Percentiles rank a stretch among this genome's conserved stretches.
Evolutionary conservation across 2,329 filamentous ascomycete species (phyloP).

Genomic region (Coleophoma crateriformis): DNA sequence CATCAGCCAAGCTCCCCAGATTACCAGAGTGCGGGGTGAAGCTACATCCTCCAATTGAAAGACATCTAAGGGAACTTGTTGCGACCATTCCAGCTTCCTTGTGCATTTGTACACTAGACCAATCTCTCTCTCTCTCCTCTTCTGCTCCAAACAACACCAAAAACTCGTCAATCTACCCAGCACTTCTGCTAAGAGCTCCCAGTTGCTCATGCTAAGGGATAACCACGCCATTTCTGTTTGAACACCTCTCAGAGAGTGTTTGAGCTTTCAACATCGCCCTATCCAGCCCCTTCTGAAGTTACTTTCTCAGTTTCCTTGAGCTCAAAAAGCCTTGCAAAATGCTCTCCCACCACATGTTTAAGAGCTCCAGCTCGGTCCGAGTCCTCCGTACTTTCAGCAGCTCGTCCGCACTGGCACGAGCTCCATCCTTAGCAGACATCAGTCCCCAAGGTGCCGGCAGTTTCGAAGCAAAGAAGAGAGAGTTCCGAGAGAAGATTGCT

Average conservation of each 20-base stretch:
- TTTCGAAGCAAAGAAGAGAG: slow-evolving; percentile 80
- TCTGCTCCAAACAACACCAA: neutral
- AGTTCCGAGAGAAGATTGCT: slow-evolving; percentile 78
- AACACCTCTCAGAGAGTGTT: neutral
- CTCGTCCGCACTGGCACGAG: slow-evolving; percentile 37
- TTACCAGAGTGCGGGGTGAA: neutral
- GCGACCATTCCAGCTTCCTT: neutral
- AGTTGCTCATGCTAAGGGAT: neutral
- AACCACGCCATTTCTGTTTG: neutral
- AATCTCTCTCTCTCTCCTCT: neutral
- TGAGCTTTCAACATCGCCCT: no score
- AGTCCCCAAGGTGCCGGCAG: slow-evolving; percentile 62
- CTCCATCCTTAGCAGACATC: slow-evolving; percentile 85
- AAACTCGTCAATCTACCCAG: no score
- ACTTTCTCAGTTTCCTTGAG: no score
- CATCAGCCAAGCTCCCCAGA: neutral
- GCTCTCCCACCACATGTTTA: slow-evolving; percentile 21
- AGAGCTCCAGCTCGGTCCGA: slow-evolving; percentile 23
- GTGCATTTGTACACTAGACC: neutral
- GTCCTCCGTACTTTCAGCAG: slow-evolving; percentile 51
- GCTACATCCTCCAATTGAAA: neutral
- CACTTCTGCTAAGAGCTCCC: no score
- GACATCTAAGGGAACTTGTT: neutral
- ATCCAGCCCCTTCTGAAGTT: no score
- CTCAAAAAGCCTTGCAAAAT: slow-evolving; percentile 3